Evolutionary conservation across 2,329 filamentous ascomycete species (phyloP).

Genomic region (Microdochium trichocladiopsis): DNA sequence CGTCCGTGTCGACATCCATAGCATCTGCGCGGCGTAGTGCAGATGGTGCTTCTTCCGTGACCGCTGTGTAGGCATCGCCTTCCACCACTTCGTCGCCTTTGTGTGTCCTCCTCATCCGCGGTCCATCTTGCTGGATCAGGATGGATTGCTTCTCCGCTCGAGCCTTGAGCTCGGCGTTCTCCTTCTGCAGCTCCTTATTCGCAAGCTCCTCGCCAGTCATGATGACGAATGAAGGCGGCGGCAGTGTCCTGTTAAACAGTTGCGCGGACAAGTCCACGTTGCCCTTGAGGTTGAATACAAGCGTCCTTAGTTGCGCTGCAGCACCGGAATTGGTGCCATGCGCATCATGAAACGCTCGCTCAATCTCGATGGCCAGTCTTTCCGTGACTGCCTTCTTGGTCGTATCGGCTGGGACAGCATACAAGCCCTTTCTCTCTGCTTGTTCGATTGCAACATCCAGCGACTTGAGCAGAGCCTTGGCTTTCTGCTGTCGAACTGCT

Average conservation of each 20-base stretch:
- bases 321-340: slow-evolving; percentile 47
- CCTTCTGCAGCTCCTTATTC: slow-evolving; percentile 77
- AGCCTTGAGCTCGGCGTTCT: slow-evolving; percentile 71
- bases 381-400: slow-evolving; percentile 60
- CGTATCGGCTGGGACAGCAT: slow-evolving; percentile 55
- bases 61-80: slow-evolving; percentile 47
- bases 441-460: slow-evolving; percentile 59
- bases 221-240: slow-evolving; percentile 68
- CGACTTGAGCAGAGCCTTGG: slow-evolving; percentile 63
- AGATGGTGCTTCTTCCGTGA: slow-evolving; percentile 28
- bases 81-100: slow-evolving; percentile 92
- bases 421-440: slow-evolving; percentile 59
- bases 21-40: slow-evolving; percentile 25
- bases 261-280: slow-evolving; percentile 73
- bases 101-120: slow-evolving; percentile 81
- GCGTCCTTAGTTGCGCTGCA: slow-evolving; percentile 60
- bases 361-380: slow-evolving; percentile 69
- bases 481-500: slow-evolving; percentile 58
- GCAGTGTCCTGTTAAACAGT: slow-evolving; percentile 65
- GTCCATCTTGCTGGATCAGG: slow-evolving; percentile 67
- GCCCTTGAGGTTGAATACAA: slow-evolving; percentile 82
- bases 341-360: slow-evolving; percentile 58
- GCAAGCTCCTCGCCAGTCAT: slow-evolving; percentile 92
- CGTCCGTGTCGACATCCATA: slow-evolving; percentile 21
- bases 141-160: slow-evolving; percentile 78